Base-by-base conservation (phyloP, 202 grass and related monocot species). In the Setaria italica region DNA sequence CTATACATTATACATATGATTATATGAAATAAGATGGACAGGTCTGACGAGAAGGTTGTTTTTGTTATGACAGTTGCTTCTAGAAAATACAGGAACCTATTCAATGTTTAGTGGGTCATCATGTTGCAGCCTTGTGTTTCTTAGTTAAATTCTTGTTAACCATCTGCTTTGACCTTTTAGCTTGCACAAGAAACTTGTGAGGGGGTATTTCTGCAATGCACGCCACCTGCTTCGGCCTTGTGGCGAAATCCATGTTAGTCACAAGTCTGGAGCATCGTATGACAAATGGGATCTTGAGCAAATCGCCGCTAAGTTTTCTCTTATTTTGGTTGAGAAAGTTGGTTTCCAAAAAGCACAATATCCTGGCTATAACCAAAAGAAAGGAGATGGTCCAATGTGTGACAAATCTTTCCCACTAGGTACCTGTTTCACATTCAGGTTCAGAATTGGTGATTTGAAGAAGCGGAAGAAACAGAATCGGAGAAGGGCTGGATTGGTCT, bases 191-290 rank as follows among this genome's bases (percentile, higher is more conserved):
- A 7, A 77, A 11, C 70, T 94, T 12, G 80, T 91, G 45, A 39
- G 11, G 14, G 70, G 48, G 0, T 94, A 87, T 49, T 89, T 94
- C 71, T 7, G 16, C 30, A 94, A 87, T 34, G 85, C 92, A 8
- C 43, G 65, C 15, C 33, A 25, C 67, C 82, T 94, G 50, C 86
- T 94, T 84, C 69, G 32, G 41, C 70, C 70, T n/a, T n/a, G 34
- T 9, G 89, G 91, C 7, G 88, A 93, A 86, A 74, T 93, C 51
- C 88, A 93, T 43, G 37, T 93, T 2, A 93, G 79, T 39, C 91
- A 93, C 46, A 93, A 90, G 63, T 74, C 1, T 7, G 74, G 78
- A 37, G 6, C 5, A 0, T 64, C 74, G 0, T 89, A 85, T 0
- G 37, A 55, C 0, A 67, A 64, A 9, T 93, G 91, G 91, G n/a